phyloP scores from a whole-genome alignment of 164 flowering plant species.

The Macadamia tetraphylla region DNA sequence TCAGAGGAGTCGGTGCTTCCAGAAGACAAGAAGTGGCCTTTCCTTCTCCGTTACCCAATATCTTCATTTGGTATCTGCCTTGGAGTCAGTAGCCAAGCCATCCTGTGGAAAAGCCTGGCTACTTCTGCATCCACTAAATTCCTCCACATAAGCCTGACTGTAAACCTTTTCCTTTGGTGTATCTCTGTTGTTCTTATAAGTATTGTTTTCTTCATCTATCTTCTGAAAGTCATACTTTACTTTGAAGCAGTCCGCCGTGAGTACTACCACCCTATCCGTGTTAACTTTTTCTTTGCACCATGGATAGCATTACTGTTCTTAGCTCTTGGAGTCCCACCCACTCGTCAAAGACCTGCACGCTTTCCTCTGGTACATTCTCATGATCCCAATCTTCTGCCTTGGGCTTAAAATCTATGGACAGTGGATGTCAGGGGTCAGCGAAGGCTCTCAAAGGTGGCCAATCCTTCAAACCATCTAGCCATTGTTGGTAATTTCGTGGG shows the following conservation, averaged over 20 bases:
- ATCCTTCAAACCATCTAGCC: slow-evolving; percentile 78
- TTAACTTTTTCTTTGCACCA: slow-evolving; percentile 94
- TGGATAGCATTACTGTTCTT: slow-evolving; percentile 65
- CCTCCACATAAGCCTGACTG: slow-evolving; percentile 45
- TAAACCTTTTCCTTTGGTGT: slow-evolving; percentile 66
- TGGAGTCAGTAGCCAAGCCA: slow-evolving; percentile 88
- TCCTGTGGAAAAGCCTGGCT: slow-evolving; percentile 78
- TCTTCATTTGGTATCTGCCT: slow-evolving; percentile 86
- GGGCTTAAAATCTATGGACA: slow-evolving; percentile 92
- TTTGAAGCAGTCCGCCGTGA: slow-evolving; percentile 89
- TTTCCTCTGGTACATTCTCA: slow-evolving; percentile 69
- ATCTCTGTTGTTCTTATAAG: slow-evolving; percentile 46
- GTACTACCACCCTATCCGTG: slow-evolving; percentile 77
- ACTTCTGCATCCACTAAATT: slow-evolving; percentile 55
- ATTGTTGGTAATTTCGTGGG: slow-evolving; percentile 84
- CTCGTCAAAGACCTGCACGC: slow-evolving; percentile 27
- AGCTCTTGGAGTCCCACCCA: slow-evolving; percentile 55
- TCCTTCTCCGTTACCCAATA: slow-evolving; percentile 79
- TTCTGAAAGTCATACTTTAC: slow-evolving; percentile 54
- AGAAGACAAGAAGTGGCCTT: slow-evolving; percentile 75
- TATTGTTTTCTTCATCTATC: slow-evolving; percentile 37
- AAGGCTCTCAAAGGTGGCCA: slow-evolving; percentile 80
- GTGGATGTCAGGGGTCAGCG: slow-evolving; percentile 94
- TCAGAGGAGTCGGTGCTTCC: slow-evolving; percentile 76
- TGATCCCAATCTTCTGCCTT: slow-evolving; percentile 62